Base-by-base conservation (phyloP, 1,284 basidiomycete genomes). In the Cerioporus squamosus region DNA sequence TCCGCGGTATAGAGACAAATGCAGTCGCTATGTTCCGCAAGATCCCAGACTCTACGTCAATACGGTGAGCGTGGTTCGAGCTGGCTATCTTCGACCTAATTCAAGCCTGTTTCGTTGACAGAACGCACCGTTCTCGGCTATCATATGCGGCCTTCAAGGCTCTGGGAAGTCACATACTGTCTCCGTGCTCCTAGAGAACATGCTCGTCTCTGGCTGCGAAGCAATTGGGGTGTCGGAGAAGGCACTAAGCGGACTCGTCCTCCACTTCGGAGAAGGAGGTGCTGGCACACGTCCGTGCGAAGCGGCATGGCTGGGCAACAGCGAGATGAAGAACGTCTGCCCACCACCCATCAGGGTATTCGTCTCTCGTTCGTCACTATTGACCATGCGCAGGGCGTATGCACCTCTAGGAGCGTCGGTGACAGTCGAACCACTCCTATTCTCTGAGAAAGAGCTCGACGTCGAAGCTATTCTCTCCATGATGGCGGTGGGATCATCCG, bases 91-190 rank as follows among this genome's bases (percentile, higher is more conserved):
- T 29, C 9, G 26, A 29, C 5, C 26, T 5, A 6, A 9, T 29
- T 29, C 24, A 31, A 10, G 31, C 42, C n/a, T n/a, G n/a, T 23
- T 6, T 29, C 12, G 17, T n/a, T 17, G 26, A 4, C 51, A 75
- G 75, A 75, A 77, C 39, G 70, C 75, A 0, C 75, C 76, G 0
- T 71, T 76, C 55, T 75, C 75, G 6, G 70, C 71, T 2, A 58
- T 74, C 15, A 73, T 72, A 23, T 74, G 68, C 48, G 71, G 71
- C 6, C 67, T 74, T 5, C 70, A 73, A 78, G 84, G 88, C 0
- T 85, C 87, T 0, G 88, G 88, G 17, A 91, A 91, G 66, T 88
- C 86, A 0, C 88, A 90, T 51, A 89, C 85, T 0, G 81, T 89
- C 0, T 82, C 87, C 0, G 79, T 86, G 0, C 73, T 90, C 2